Base-by-base conservation (phyloP, 306 rosid species). In the Alnus rubra region DNA sequence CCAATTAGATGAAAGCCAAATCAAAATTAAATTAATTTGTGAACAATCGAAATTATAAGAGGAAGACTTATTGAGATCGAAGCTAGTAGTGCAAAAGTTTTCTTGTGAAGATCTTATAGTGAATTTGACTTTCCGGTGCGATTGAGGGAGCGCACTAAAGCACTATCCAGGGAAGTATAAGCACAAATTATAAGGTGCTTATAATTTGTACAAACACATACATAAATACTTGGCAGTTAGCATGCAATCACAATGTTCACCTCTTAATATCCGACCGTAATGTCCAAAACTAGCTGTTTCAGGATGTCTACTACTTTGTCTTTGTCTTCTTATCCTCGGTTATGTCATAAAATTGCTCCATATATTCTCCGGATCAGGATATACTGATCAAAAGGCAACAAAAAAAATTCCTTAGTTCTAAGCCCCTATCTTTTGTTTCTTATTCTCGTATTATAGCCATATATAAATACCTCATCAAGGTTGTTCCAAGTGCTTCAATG, bases 351-450 rank as follows among this genome's bases (percentile, higher is more conserved):
- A 62, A 48, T 73, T 75, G 69, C 64, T 82, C 54, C 78, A 47
- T 76, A 84, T 82, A 76, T 82, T 68, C 90, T 82, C 39, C 68
- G 93, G 67, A 88, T 85, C 39, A 71, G 93, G 67, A 88, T 85
- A 88, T 87, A 76, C 88, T n/a, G 12, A 56, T n/a, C n/a, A n/a
- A 74, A 49, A 35, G 10, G 44, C 14, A 69, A 79, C 85, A 62
- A n/a, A 33, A 70, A 39, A 70, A 69, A 69, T 81, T 75, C 47
- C 76, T 14, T 75, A 44, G 80, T 83, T 63, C 73, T 77, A 59
- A 83, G 62, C 78, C 47, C 79, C 76, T 55, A 63, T 8, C 30
- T 16, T 19, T 59, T 52, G 77, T n/a, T 82, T 23, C 14, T 42
- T 15, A 10, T 58, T 62, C 47, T 18, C 15, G 33, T 69, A 2